Evolutionary conservation across 495 filamentous ascomycete genomes (phyloP).

Genomic region (Apiosordaria backusii): DNA sequence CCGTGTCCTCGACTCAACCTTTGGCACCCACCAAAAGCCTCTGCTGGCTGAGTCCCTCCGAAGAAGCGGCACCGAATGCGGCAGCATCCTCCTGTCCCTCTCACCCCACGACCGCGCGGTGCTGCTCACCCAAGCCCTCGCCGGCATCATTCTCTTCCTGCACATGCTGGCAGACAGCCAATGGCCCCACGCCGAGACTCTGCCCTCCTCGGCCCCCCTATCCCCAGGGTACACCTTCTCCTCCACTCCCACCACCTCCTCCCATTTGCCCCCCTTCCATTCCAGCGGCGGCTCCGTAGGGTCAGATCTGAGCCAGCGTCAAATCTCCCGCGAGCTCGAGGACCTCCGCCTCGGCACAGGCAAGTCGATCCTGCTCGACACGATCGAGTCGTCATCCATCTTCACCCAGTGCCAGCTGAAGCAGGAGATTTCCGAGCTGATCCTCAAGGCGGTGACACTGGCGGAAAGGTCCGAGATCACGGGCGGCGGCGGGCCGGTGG

Average conservation of each 20-base stretch:
- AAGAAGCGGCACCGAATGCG: slow-evolving; percentile 19
- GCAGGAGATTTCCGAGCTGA: slow-evolving; percentile 24
- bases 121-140: slow-evolving; percentile 25
- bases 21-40: slow-evolving; percentile 17
- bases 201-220: background rate
- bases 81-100: slow-evolving; percentile 21
- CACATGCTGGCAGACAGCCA: slow-evolving; percentile 30
- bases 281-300: slow-evolving; percentile 4
- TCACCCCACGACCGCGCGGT: slow-evolving; percentile 34
- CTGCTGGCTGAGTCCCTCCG: slow-evolving; percentile 23
- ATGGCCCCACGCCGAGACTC: slow-evolving; percentile 19
- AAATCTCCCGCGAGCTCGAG: slow-evolving; percentile 18
- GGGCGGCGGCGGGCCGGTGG: background rate
- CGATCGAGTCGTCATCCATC: slow-evolving; percentile 23
- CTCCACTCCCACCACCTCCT: background rate
- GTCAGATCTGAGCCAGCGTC: background rate
- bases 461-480: slow-evolving; percentile 13
- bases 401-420: slow-evolving; percentile 26
- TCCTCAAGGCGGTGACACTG: slow-evolving; percentile 21
- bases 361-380: slow-evolving; percentile 20
- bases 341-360: slow-evolving; percentile 14
- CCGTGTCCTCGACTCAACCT: slow-evolving; percentile 21
- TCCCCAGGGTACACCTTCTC: background rate
- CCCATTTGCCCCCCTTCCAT: background rate
- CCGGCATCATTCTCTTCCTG: slow-evolving; percentile 25